Conservation (phyloP, 1,284 basidiomycete genomes). For the Rhodotorula mucilaginosa region DNA sequence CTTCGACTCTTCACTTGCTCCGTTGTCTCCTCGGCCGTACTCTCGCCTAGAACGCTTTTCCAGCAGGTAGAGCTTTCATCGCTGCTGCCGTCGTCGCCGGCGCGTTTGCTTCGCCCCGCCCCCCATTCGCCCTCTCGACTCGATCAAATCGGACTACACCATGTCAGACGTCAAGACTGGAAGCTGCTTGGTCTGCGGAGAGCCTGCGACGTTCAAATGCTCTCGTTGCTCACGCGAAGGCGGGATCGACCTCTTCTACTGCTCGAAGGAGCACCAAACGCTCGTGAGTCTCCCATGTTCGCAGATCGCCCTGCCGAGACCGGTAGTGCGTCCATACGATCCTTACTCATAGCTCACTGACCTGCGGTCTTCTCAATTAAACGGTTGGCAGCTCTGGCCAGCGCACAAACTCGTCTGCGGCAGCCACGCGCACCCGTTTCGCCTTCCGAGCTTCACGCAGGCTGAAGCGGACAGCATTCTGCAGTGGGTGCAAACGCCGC, state of each 20-base stretch:
- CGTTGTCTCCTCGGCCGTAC: too few relatives aligned
- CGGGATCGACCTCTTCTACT: neutral
- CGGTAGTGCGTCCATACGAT: neutral
- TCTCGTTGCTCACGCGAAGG: neutral
- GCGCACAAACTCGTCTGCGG: conserved; percentile 4
- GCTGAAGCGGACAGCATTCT: neutral
- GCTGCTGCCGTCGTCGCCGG: neutral
- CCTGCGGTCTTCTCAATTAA: neutral
- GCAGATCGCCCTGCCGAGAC: too few relatives aligned
- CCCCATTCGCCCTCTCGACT: neutral
- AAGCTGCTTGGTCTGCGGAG: conserved; percentile 4
- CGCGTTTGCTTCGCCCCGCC: neutral
- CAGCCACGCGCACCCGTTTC: neutral
- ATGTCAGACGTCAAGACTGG: neutral
- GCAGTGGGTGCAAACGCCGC: neutral
- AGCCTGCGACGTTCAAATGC: neutral
- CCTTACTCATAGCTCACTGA: neutral
- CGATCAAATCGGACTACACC: neutral
- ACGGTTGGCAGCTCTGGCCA: neutral
- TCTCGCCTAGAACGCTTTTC: neutral
- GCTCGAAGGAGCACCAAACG: conserved; percentile 1
- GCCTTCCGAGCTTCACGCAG: neutral
- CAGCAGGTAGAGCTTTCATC: neutral
- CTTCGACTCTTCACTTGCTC: too few relatives aligned
- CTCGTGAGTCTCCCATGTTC: neutral